Evolutionary conservation across 2,329 filamentous ascomycete genomes (phyloP), one percentile per base, ranked within the genome.

Genomic region (Aspergillus latus): DNA sequence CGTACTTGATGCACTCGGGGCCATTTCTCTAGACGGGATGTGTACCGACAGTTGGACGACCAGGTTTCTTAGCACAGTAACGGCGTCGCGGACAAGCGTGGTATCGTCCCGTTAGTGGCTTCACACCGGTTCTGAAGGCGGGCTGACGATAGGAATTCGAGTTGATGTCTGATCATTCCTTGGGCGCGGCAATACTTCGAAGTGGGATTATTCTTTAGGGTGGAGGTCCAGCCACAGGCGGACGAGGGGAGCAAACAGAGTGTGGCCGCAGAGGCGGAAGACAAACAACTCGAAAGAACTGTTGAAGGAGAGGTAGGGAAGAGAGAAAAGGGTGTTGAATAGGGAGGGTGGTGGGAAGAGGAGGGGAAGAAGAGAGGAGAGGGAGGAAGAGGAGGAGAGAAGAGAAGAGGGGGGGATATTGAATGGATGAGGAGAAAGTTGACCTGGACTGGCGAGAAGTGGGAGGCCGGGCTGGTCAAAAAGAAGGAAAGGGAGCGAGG

Each of bases 1-100:
- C 71, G 85, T 80, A 71, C 84, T 82, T 67, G 84, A 76, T 71
- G 88, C 66, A 60, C 67, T 69, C 49, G 75, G 72, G 68, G 75
- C 74, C 74, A 76, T 76, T 57, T 70, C 64, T 64, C 59, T 54
- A 56, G 52, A 60, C 46, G 39, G 15, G 48, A 37, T 44, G 57
- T 56, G 47, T 54, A 59, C 59, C 42, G 54, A 56, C 59, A 52
- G 59, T 51, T 58, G 56, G 34, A 54, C 61, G 53, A 62, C 59
- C 59, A 49, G 54, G 50, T 43, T 51, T 69, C 64, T 68, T 64
- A 64, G 66, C 63, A 70, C 46, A 61, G 56, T 52, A 62, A 52
- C 54, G 61, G 60, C 56, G 65, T 60, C 60, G 65, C 64, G 55
- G 61, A 63, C 59, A 62, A 59, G 61, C 65, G 66, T 60, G 67